Evolutionary conservation across 106 monocot genomes (phyloP), one percentile per base, ranked within the genome.

Genomic region (Iris macrosiphon): DNA sequence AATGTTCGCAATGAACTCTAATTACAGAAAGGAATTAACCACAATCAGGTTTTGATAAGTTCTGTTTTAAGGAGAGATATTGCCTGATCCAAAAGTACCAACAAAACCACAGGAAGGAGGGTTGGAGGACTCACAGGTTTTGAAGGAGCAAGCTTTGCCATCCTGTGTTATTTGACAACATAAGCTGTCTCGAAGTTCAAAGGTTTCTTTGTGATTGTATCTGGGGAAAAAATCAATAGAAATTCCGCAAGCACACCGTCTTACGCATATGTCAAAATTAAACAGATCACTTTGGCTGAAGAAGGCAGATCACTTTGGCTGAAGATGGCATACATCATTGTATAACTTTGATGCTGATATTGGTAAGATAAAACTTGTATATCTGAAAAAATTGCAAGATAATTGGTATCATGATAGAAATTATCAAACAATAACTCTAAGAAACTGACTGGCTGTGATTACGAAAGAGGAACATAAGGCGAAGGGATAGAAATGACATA

Each of bases 401-500:
- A n/a, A n/a, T n/a, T n/a, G n/a, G n/a, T n/a, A n/a, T n/a, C 24
- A 24, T 20, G 17, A 57, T 16, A 29, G 43, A 23, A 61, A 37
- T 40, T n/a, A n/a, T n/a, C n/a, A n/a, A n/a, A n/a, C n/a, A n/a
- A n/a, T n/a, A n/a, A n/a, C n/a, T n/a, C n/a, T n/a, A n/a, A n/a
- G n/a, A n/a, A n/a, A n/a, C n/a, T n/a, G n/a, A n/a, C n/a, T n/a
- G n/a, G n/a, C n/a, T n/a, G n/a, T n/a, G n/a, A n/a, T n/a, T n/a
- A n/a, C n/a, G 6, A 42, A 49, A 3, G 24, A 15, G 59, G 46
- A 24, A 16, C 75, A 67, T 88, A 93, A 89, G 75, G 72, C 28
- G 84, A 85, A 24, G 94, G 94, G 72, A 95, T 95, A 8, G 94
- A 95, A 67, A 95, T 95, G 70, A 89, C 94, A 77, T 95, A 85